Evolutionary conservation across 2,329 filamentous ascomycete species (phyloP), one percentile per base, ranked within the genome.

Genomic region (Ophiocordyceps camponoti-rufipedis): DNA sequence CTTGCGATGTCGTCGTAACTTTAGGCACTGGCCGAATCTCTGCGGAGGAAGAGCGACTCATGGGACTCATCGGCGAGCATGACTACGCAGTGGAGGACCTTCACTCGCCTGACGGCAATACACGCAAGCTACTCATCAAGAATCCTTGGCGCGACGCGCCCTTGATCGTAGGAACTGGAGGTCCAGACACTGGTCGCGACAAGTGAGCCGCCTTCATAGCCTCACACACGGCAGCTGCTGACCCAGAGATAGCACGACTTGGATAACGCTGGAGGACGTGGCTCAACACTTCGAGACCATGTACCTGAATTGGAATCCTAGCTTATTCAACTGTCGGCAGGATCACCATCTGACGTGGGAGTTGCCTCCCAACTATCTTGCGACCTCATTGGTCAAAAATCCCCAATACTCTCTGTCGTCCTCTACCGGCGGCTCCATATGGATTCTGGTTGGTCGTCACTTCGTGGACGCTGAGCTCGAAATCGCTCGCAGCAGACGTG

Each of bases 271-370:
- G 28, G 84, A 94, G 53, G 84, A 87, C 51, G 78, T 95, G 4
- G 74, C 85, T 33, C 87, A 94, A 55, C 80, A 94, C 57, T 98
- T 95, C 51, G 87, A 96, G 58, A 94, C 88, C 16, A 76, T 98
- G 52, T 98, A 96, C 60, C 70, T 98, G 46, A 98, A 96, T 62
- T 98, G 91, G 91, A 95, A 94, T 52, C 88, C 91, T 0, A 72
- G 74, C 0, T 68, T 94, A 1, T 98, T 98, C 62, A 68, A 68
- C 2, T 67, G 83, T 57, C 79, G 88, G 9, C 81, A 94, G 59
- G 88, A 98, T 54, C 78, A 88, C 46, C 91, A 98, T 62, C 94
- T 96, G 56, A 71, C 72, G 2, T 98, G 91, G 91, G 71, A 80
- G 2, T 63, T 77, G 33, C 69, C 74, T 10, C 64, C 71, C 18